These are phyloP conservation scores for Hypoxylon fuscum DNA, from an alignment of 495 filamentous ascomycete species.

Conservation along the genomic window DNA sequence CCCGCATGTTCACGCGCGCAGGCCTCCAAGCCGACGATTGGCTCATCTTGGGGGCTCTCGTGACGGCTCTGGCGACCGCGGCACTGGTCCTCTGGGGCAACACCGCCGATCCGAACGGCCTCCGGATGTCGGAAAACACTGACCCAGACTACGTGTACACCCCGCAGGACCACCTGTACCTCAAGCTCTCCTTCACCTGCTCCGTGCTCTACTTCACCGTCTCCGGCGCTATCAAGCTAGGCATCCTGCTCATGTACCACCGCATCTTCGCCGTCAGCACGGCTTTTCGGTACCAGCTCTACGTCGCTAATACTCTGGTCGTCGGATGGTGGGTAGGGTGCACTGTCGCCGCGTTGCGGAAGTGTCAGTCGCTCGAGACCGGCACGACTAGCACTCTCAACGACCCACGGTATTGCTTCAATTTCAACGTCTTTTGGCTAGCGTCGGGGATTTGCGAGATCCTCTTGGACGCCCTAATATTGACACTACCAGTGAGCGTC, in stretches of 20 bases:
- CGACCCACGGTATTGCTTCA: constrained; percentile 35
- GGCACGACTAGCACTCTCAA: not conserved
- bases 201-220: constrained; percentile 49
- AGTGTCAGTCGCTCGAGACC: not conserved
- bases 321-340: constrained; percentile 32
- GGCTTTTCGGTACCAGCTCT: constrained; percentile 28
- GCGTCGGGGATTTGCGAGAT: constrained; percentile 42
- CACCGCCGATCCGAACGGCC: constrained; percentile 17
- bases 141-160: constrained; percentile 50
- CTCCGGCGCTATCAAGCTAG: constrained; percentile 44
- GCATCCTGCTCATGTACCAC: constrained; percentile 49
- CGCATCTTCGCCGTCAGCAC: constrained; percentile 46
- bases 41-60: constrained; percentile 34
- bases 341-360: constrained; percentile 17
- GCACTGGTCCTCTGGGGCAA: constrained; percentile 31
- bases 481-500: constrained; percentile 45
- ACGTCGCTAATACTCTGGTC: constrained; percentile 19
- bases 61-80: constrained; percentile 11
- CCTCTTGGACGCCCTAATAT: constrained; percentile 43
- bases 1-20: constrained; percentile 35
- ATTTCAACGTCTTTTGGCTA: constrained; percentile 43
- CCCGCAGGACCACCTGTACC: constrained; percentile 60
- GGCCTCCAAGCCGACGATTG: constrained; percentile 42
- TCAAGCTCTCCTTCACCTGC: constrained; percentile 40
- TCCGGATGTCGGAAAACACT: constrained; percentile 24